Evolutionary conservation across 441 rosid genomes (phyloP).

Genomic region (Croton setiger): DNA sequence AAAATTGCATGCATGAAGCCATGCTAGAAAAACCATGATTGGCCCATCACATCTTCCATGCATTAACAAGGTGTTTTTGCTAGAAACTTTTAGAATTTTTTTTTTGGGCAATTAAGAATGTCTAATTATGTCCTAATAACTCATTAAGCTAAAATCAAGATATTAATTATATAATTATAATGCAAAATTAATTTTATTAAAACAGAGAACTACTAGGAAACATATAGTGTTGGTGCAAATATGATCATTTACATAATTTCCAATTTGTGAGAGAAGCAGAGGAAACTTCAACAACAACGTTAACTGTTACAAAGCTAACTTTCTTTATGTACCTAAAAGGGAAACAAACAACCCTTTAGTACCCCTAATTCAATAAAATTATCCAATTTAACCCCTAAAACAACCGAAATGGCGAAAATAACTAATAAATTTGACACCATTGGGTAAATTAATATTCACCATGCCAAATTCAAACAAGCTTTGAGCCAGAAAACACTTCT

Average conservation of each 20-base stretch:
- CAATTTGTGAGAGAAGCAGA: not conserved
- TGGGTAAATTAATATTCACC: not conserved
- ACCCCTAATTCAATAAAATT: not conserved
- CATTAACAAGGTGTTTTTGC: not conserved
- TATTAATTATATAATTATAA: too few relatives aligned
- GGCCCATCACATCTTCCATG: not conserved
- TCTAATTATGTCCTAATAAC: too few relatives aligned
- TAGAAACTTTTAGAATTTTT: not conserved
- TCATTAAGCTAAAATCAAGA: too few relatives aligned
- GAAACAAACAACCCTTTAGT: not conserved
- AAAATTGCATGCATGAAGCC: not conserved
- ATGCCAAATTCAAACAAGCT: not conserved
- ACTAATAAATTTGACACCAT: not conserved
- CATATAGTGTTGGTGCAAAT: not conserved
- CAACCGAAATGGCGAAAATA: not conserved
- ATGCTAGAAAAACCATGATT: not conserved
- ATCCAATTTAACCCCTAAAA: not conserved
- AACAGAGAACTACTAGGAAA: slow-evolving; percentile 5
- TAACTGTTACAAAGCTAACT: not conserved
- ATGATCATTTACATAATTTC: not conserved
- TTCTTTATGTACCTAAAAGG: not conserved
- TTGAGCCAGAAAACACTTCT: not conserved
- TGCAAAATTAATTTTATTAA: not conserved
- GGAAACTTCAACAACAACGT: not conserved
- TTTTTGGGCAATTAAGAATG: too few relatives aligned